These are phyloP conservation scores for Pythium coloratum DNA, from an alignment of 352 stramenopile genomes.

Conservation along the genomic window DNA sequence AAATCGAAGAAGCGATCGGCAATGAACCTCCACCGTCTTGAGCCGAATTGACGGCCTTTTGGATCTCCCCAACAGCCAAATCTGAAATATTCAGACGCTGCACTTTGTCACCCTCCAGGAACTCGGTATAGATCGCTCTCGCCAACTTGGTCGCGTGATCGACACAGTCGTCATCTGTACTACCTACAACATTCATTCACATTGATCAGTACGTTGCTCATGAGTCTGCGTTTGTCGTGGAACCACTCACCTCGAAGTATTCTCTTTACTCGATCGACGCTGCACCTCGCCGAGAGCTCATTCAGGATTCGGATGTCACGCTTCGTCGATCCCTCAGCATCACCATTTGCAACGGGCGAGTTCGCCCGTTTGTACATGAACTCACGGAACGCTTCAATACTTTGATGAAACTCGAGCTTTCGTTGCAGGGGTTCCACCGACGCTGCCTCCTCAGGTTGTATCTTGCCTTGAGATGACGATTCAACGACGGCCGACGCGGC, in stretches of 20 bases:
- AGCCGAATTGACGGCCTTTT: conserved; percentile 6
- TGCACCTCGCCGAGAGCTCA: conserved; percentile 11
- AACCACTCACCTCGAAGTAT: conserved; percentile 15
- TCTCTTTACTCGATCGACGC: conserved; percentile 5
- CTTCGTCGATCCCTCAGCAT: neutral
- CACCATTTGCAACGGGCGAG: too few species aligned
- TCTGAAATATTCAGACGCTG: conserved; percentile 10
- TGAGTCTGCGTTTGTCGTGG: neutral
- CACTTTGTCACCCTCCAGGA: conserved; percentile 12
- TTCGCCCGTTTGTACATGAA: conserved; percentile 26
- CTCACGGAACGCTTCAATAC: conserved; percentile 29
- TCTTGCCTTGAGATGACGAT: neutral
- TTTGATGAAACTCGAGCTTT: conserved; percentile 32
- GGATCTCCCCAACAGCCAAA: conserved; percentile 18
- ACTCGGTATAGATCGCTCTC: conserved; percentile 18
- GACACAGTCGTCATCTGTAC: neutral
- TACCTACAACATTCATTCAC: neutral
- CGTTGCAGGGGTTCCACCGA: conserved; percentile 12
- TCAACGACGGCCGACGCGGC: neutral
- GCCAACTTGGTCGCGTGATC: conserved; percentile 4
- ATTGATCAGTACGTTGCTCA: neutral
- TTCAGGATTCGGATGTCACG: conserved; percentile 4
- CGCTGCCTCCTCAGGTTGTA: neutral
- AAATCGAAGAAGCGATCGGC: conserved; percentile 21
- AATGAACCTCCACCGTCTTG: neutral